These are phyloP conservation scores for Dioszegia crocea DNA, from an alignment of 768 basidiomycete species.

Conservation along the genomic window DNA sequence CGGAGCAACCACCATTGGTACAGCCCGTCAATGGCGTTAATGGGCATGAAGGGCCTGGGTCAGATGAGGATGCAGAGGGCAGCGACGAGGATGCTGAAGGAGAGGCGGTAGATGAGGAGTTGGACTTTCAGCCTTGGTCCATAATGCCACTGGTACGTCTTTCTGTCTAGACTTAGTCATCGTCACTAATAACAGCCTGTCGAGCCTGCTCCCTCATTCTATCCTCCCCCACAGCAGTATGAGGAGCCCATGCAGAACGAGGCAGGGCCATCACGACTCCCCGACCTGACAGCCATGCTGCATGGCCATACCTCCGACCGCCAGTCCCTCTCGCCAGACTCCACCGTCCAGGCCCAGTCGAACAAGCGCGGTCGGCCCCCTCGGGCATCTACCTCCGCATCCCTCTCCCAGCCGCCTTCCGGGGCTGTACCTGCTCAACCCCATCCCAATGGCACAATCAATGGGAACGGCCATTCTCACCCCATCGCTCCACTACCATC, in stretches of 20 bases:
- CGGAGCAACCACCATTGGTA: background rate
- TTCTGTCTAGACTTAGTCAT: background rate
- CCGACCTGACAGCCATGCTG: background rate
- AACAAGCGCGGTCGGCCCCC: slow-evolving; percentile 9
- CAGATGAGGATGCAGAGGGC: slow-evolving; percentile 9
- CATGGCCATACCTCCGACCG: background rate
- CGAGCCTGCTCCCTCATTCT: too few relatives aligned
- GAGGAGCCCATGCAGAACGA: background rate
- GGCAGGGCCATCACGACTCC: background rate
- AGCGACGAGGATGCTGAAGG: slow-evolving; percentile 19
- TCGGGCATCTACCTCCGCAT: slow-evolving; percentile 3
- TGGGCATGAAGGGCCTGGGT: background rate
- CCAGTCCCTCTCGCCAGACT: background rate
- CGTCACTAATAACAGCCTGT: too few relatives aligned
- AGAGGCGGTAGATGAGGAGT: slow-evolving; percentile 12
- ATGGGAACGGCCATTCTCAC: background rate
- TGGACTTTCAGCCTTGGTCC: background rate
- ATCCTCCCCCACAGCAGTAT: too few relatives aligned
- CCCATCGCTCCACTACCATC: background rate
- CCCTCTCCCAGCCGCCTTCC: background rate
- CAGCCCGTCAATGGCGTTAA: background rate
- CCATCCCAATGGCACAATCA: background rate
- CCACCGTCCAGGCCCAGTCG: background rate
- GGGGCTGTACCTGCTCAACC: background rate
- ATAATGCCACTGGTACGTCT: background rate